phyloP scores from a whole-genome alignment of 2,329 filamentous ascomycete genomes.

The Diplocarpon mali region DNA sequence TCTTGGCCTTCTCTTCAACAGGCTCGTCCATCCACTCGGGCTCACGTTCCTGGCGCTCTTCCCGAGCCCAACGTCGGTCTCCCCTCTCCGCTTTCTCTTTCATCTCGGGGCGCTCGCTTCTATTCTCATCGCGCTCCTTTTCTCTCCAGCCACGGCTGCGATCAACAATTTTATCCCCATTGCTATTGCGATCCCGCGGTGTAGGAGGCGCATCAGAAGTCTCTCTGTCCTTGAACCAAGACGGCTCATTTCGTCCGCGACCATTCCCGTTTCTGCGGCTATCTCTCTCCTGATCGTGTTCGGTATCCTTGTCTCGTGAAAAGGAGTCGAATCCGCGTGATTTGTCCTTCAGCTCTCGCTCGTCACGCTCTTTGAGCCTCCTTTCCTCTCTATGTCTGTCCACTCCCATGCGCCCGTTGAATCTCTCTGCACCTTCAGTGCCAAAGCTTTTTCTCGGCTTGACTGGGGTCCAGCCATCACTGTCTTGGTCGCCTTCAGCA shows the following conservation, averaged over 20 bases:
- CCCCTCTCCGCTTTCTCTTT: constrained; percentile 21
- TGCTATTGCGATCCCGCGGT: constrained; percentile 25
- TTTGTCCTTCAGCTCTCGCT: constrained; percentile 41
- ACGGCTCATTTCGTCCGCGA: constrained; percentile 56
- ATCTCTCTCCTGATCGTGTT: constrained; percentile 38
- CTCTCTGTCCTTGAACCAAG: constrained; percentile 56
- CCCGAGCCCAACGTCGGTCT: constrained; percentile 34
- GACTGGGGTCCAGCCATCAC: constrained; percentile 63
- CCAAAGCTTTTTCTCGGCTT: constrained; percentile 67
- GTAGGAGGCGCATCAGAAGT: constrained; percentile 27
- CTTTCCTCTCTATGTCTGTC: constrained; percentile 33
- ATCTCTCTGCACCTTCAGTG: constrained; percentile 59
- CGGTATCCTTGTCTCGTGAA: constrained; percentile 36
- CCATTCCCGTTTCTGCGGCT: constrained; percentile 52
- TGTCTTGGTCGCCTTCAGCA: constrained; percentile 46
- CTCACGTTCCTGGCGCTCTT: constrained; percentile 59
- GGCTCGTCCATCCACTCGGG: constrained; percentile 85
- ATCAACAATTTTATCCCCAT: constrained; percentile 25
- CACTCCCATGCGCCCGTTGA: constrained; percentile 53
- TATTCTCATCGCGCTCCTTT: constrained; percentile 30
- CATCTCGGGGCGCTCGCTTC: constrained; percentile 26
- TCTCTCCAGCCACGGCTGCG: constrained; percentile 30
- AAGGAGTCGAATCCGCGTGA: constrained; percentile 41
- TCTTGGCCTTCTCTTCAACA: constrained; percentile 55
- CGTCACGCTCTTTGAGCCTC: constrained; percentile 39